Evolutionary conservation across 805 yeast genomes (phyloP), one percentile per base, ranked within the genome.

Genomic region (Lipomyces spencermartinsiae): DNA sequence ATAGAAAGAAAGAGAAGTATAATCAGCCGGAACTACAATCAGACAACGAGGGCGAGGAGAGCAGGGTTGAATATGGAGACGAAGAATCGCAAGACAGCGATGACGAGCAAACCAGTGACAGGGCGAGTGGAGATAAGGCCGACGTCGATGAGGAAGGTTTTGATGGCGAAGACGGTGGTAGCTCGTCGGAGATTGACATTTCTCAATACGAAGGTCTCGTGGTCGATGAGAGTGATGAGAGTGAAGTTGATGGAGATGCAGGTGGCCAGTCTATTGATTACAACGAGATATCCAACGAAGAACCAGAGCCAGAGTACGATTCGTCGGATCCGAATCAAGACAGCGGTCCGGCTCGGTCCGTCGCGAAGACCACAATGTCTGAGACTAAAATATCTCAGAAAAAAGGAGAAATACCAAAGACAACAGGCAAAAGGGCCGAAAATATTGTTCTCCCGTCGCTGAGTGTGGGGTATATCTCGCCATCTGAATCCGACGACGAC

Each of bases 401-500:
- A 8, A 8, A 49, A 8, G 29, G 16, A 9, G 22, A n/a, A 22
- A 49, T 22, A 49, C 22, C 10, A 22, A n/a, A n/a, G 25, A n/a
- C 25, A n/a, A 14, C 49, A 7, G 63, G 25, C 61, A 49, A 31
- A 34, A 71, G 54, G 22, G 74, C 64, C 29, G 67, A 68, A 19
- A 73, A 57, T 4, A 73, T 76, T n/a, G 77, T 76, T 10, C 82
- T 92, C 14, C 97, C 97, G 0, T 87, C 86, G 58, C 81, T 93
- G 61, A 87, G 89, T 63, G 80, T 86, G 0, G 99, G 99, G 4
- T 95, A 91, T 78, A 85, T 85, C 68, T 92, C 97, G 4, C 97
- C 90, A 1, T 88, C 91, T 0, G 96, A 91, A 46, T 87, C 84
- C 16, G 89, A 85, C 56, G 81, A 78, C 59, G 66, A 59, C n/a